Percentiles rank a stretch among this genome's conserved stretches.
These are phyloP conservation scores for Thuidium tamariscinum DNA, from an alignment of 225 moss, liverwort and hornwort species.

Conservation along the genomic window DNA sequence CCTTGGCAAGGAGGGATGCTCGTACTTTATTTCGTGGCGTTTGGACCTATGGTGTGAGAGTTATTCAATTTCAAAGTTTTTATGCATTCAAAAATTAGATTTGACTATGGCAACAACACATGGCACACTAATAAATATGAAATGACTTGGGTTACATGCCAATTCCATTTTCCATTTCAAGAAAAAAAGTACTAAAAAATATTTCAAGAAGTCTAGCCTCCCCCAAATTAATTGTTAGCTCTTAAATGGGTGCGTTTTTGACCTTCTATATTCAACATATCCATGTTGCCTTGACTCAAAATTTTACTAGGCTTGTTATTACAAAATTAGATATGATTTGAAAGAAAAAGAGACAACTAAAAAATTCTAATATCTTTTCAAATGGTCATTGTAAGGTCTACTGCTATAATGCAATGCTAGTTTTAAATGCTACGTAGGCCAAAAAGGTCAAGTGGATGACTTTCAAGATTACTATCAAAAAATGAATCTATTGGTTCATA, in stretches of 20 bases:
- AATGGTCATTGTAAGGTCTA: rapidly evolving
- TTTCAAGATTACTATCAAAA: background rate
- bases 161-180: background rate
- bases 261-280: background rate
- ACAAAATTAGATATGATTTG: background rate
- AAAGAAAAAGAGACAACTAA: background rate
- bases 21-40: too few species aligned
- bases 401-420: background rate
- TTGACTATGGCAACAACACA: too few species aligned
- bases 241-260: rapidly evolving
- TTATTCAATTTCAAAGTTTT: too few species aligned
- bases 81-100: too few species aligned
- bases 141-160: background rate
- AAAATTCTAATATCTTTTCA: background rate
- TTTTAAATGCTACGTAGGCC: background rate
- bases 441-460: background rate
- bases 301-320: background rate
- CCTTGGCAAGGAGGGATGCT: too few species aligned
- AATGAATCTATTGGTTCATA: background rate
- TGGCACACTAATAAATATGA: background rate
- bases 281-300: background rate
- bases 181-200: background rate
- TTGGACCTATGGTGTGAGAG: too few species aligned
- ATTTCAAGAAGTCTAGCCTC: background rate
- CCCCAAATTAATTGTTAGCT: background rate